phyloP scores from a whole-genome alignment of 495 filamentous ascomycete genomes.

The Daldinia grandis region DNA sequence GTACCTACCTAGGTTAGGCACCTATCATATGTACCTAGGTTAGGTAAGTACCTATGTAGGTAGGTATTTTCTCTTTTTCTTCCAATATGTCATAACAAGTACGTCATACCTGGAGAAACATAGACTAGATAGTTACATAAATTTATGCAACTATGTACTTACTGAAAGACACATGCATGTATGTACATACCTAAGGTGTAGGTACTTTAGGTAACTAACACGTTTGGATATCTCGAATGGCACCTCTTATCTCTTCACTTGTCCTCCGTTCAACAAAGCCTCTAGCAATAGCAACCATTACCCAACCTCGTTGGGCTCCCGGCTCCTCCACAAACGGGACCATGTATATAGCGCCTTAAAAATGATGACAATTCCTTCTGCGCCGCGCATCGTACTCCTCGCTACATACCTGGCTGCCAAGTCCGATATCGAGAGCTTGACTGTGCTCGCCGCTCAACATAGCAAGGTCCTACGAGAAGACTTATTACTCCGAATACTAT shows the following conservation, averaged over 20 bases:
- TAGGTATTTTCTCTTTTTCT: neutral
- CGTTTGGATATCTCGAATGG: conserved; percentile 1
- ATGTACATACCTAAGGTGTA: neutral
- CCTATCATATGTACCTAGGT: no score
- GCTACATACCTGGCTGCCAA: conserved; percentile 66
- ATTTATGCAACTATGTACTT: neutral
- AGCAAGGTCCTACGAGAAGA: conserved; percentile 67
- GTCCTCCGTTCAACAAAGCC: neutral
- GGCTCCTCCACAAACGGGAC: neutral
- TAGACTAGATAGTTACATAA: neutral
- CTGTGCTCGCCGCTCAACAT: conserved; percentile 66
- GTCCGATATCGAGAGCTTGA: conserved; percentile 68
- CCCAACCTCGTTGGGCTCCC: neutral
- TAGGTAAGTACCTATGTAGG: no score
- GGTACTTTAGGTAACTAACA: conserved; percentile 4
- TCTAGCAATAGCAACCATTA: neutral
- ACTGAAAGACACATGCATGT: neutral
- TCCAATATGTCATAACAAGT: neutral
- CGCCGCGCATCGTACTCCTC: conserved; percentile 69
- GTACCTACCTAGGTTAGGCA: no score
- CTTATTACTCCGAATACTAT: conserved; percentile 77
- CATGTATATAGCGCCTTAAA: conserved; percentile 31
- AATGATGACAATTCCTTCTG: conserved; percentile 60
- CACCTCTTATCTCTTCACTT: neutral
- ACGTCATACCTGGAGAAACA: neutral